Conservation (phyloP, 441 rosid species). For the Omphalea diandra region DNA sequence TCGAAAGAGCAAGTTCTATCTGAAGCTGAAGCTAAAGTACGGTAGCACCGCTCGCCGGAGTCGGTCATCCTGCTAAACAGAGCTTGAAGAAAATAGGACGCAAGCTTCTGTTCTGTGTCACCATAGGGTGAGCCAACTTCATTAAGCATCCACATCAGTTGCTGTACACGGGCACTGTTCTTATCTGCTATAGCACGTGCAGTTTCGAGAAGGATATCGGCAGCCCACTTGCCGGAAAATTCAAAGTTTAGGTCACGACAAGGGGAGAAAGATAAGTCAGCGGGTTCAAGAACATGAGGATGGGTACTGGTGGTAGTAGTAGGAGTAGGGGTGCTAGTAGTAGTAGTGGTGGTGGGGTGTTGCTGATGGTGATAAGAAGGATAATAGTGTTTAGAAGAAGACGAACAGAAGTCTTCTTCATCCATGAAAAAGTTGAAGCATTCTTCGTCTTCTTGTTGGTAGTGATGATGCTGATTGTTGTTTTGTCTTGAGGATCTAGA, state of each 20-base stretch:
- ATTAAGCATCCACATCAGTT: slow-evolving; percentile 88
- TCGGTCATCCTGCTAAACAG: slow-evolving; percentile 80
- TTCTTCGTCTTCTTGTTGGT: slow-evolving; percentile 60
- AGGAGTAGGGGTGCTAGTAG: slow-evolving; percentile 37
- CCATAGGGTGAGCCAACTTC: slow-evolving; percentile 87
- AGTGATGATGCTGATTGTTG: slow-evolving; percentile 34
- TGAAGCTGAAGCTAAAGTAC: slow-evolving; percentile 51
- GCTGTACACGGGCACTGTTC: slow-evolving; percentile 62
- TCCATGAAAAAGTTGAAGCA: slow-evolving; percentile 99
- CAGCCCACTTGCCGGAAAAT: slow-evolving; percentile 70
- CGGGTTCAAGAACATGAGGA: slow-evolving; percentile 41
- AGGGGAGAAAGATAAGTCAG: slow-evolving; percentile 54
- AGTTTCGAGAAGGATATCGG: slow-evolving; percentile 61
- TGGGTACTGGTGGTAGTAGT: too few relatives aligned
- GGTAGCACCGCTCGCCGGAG: slow-evolving; percentile 63
- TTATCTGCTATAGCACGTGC: slow-evolving; percentile 68
- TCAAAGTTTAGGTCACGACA: slow-evolving; percentile 51
- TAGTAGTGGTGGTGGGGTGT: slow-evolving; percentile 23
- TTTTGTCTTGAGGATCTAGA: slow-evolving; percentile 69
- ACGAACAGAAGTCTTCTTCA: slow-evolving; percentile 94
- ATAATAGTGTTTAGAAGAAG: slow-evolving; percentile 65
- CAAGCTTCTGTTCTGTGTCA: slow-evolving; percentile 75
- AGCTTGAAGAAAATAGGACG: slow-evolving; percentile 86
- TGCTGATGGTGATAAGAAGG: slow-evolving; percentile 30
- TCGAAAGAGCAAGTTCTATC: slow-evolving; percentile 76